phyloP scores from a whole-genome alignment of 2,329 filamentous ascomycete genomes.

The Talaromyces sp. region DNA sequence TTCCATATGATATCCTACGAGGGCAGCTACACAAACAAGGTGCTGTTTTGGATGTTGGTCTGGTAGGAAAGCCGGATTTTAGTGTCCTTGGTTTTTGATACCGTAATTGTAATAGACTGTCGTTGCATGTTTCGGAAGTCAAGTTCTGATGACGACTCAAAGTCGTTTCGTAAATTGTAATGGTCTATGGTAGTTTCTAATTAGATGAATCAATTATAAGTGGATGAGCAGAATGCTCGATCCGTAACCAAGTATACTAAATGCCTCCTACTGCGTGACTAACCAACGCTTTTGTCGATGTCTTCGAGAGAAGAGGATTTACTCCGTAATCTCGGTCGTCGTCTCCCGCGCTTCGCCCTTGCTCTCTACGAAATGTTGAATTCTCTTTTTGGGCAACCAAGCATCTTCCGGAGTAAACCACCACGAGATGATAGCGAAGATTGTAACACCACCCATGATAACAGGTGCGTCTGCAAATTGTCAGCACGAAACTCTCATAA shows the following conservation, averaged over 20 bases:
- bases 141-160: not conserved
- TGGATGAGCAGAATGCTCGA: not conserved
- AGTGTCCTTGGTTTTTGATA: not conserved
- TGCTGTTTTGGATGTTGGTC: not conserved
- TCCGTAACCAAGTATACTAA: not conserved
- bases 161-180: not conserved
- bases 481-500: not conserved
- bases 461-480: slow-evolving; percentile 47
- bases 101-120: not conserved
- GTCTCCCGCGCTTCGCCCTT: slow-evolving; percentile 29
- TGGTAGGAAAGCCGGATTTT: not conserved
- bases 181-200: not conserved
- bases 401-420: slow-evolving; percentile 49
- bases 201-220: not conserved
- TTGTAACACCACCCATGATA: slow-evolving; percentile 52
- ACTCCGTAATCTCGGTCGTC: slow-evolving; percentile 11
- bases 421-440: slow-evolving; percentile 51
- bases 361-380: slow-evolving; percentile 45
- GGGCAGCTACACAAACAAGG: not conserved
- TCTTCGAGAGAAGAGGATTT: not conserved
- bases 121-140: not conserved
- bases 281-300: not conserved
- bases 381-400: slow-evolving; percentile 49
- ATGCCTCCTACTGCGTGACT: not conserved
- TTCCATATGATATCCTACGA: not conserved